phyloP scores from a whole-genome alignment of 129 eudicot genomes.

The Apium graveolens region DNA sequence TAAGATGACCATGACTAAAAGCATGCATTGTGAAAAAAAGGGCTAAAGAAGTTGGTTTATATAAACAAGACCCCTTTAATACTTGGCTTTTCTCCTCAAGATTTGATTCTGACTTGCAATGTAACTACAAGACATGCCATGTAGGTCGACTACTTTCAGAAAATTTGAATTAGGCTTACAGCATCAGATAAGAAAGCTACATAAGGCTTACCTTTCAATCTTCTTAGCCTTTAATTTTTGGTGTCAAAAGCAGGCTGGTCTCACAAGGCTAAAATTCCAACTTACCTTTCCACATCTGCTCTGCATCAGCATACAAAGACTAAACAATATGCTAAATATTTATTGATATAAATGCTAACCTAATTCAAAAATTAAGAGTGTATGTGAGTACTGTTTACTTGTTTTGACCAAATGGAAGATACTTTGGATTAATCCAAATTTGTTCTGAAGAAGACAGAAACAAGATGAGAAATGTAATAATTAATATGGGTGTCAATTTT shows the following conservation, averaged over 20 bases:
- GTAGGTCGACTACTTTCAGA: neutral
- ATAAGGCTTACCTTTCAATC: neutral
- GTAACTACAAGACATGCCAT: neutral
- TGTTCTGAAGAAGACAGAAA: too few species aligned
- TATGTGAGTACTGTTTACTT: too few species aligned
- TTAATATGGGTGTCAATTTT: too few species aligned
- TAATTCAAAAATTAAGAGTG: neutral
- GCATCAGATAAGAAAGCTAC: neutral
- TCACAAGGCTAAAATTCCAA: slow-evolving; percentile 13
- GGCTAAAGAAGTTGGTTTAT: too few species aligned
- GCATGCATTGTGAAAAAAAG: too few species aligned
- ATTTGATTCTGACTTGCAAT: too few species aligned
- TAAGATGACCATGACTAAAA: too few species aligned
- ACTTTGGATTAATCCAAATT: too few species aligned
- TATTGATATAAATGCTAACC: neutral
- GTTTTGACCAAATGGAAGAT: too few species aligned
- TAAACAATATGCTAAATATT: neutral
- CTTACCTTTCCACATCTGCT: slow-evolving; percentile 13
- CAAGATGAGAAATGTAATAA: too few species aligned
- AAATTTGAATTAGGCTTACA: neutral
- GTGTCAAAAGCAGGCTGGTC: slow-evolving; percentile 3
- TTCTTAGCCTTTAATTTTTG: neutral
- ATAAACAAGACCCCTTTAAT: too few species aligned
- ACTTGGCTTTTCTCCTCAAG: neutral
- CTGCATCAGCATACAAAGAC: slow-evolving; percentile 11